phyloP scores from a whole-genome alignment of 495 filamentous ascomycete genomes.

The Darksidea phi region DNA sequence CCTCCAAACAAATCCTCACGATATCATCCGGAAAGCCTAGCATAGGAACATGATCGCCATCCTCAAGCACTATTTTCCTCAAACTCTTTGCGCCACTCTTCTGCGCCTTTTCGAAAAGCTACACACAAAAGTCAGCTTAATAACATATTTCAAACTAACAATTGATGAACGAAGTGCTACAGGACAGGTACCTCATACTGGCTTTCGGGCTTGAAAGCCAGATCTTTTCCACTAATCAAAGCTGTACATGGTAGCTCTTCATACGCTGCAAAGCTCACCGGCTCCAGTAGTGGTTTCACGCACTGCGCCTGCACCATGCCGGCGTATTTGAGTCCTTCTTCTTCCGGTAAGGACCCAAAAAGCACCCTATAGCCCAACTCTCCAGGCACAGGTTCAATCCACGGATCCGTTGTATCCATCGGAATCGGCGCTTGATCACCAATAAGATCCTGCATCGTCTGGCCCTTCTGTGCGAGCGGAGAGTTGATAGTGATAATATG shows the following conservation, averaged over 20 bases:
- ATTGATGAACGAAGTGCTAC: too few relatives aligned
- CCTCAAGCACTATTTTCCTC: neutral
- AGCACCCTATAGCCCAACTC: neutral
- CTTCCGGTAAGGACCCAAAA: neutral
- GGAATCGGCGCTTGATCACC: neutral
- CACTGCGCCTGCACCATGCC: neutral
- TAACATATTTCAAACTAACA: too few relatives aligned
- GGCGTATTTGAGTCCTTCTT: neutral
- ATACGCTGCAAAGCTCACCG: neutral
- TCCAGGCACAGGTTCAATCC: neutral
- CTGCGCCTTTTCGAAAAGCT: neutral
- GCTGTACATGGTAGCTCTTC: neutral
- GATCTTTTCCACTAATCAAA: neutral
- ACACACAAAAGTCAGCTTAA: too few relatives aligned
- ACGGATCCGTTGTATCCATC: neutral
- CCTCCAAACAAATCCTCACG: neutral
- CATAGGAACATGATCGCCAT: neutral
- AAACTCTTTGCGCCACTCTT: neutral
- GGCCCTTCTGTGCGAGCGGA: neutral
- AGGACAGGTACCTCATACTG: neutral
- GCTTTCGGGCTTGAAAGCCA: neutral
- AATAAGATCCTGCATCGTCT: neutral
- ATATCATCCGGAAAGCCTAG: neutral
- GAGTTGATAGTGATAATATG: neutral
- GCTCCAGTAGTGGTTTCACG: neutral